phyloP scores from a whole-genome alignment of 2,329 filamentous ascomycete species.

The Westerdykella sp. region DNA sequence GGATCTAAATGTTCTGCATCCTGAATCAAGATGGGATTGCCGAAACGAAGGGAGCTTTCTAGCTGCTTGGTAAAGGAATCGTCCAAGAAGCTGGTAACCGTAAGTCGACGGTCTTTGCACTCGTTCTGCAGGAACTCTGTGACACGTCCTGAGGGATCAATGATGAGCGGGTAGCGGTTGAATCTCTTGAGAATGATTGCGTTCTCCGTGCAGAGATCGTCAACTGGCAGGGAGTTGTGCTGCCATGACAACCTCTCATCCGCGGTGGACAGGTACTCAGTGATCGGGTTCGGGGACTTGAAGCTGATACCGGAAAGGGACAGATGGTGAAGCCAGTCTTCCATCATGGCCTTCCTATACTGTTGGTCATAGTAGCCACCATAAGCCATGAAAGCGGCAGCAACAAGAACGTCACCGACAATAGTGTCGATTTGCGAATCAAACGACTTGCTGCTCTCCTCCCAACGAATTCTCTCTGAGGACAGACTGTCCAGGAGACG shows the following conservation, averaged over 20 bases:
- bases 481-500: slow-evolving; percentile 90
- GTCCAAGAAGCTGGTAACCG: slow-evolving; percentile 95
- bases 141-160: slow-evolving; percentile 90
- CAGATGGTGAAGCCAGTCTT: slow-evolving; percentile 94
- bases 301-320: slow-evolving; percentile 86
- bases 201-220: slow-evolving; percentile 97
- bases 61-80: slow-evolving; percentile 97
- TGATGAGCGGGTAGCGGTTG: slow-evolving; percentile 97
- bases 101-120: slow-evolving; percentile 86
- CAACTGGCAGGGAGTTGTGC: slow-evolving; percentile 84
- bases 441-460: slow-evolving; percentile 95
- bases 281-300: slow-evolving; percentile 90
- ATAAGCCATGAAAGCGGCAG: slow-evolving; percentile 96
- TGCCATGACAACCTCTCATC: slow-evolving; percentile 96
- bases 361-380: slow-evolving; percentile 96
- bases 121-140: slow-evolving; percentile 94
- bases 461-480: slow-evolving; percentile 89
- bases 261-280: slow-evolving; percentile 92
- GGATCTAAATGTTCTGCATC: slow-evolving; percentile 96
- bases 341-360: slow-evolving; percentile 94
- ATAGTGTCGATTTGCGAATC: slow-evolving; percentile 96
- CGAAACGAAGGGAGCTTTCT: slow-evolving; percentile 93
- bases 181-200: slow-evolving; percentile 96
- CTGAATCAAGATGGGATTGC: slow-evolving; percentile 96
- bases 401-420: slow-evolving; percentile 89